Evolutionary conservation across 2,329 filamentous ascomycete species (phyloP), one percentile per base, ranked within the genome.

Genomic region (Byssoonygena ceratinophila): DNA sequence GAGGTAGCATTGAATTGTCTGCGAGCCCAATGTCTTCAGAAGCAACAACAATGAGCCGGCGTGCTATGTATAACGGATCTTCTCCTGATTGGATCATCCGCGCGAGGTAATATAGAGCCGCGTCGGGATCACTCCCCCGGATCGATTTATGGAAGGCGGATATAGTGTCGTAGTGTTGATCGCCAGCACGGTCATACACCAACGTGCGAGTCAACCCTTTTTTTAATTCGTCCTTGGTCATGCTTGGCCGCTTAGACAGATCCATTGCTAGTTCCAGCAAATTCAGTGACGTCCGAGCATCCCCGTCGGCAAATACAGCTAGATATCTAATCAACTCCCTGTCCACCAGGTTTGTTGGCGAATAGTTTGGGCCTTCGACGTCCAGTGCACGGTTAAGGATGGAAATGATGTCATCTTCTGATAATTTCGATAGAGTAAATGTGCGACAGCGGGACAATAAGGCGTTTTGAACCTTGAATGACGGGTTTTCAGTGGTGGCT

Each of bases 161-260:
- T 63, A 98, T 97, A 50, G 87, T 92, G 65, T 98, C 91, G 72
- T 97, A 98, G 71, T 97, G 92, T 66, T 95, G 88, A 68, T 98
- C 92, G 49, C 92, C 91, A 0, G 86, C 87, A 51, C 92, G 82
- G 68, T 98, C 92, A 69, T 97, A 97, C 12, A 97, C 89, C 1
- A 97, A 75, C 0, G 91, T 97, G 65, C 90, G 90, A 1, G 91
- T 97, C 8, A 98, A 76, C 1, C 85, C 79, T 1, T 81, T 75
- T 65, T 95, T 95, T 64, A 98, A 81, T 54, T 82, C 79, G 4
- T 84, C 82, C 57, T 84, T 81, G 0, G 87, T 92, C 57, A 85
- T 82, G 8, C 75, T 74, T 0, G 78, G 74, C 5, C 79, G 77
- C 29, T 72, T 76, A 2, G 85, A 83, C 0, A 95, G 75, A 32